Base-by-base conservation (phyloP, 2,329 filamentous ascomycete species). In the Aspergillus brasiliensis region DNA sequence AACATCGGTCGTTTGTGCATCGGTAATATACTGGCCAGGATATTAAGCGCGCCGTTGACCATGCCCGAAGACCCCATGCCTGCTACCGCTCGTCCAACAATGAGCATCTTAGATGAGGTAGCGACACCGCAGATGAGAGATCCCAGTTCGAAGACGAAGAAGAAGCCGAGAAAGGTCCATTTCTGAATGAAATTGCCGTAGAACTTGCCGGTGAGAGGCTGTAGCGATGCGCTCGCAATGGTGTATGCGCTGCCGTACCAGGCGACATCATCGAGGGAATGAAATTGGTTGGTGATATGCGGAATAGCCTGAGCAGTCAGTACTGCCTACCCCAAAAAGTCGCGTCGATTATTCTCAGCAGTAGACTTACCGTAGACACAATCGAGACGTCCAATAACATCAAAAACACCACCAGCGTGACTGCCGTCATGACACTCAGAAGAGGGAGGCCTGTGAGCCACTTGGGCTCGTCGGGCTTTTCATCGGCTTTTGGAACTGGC, bases 371-470 rank as follows among this genome's bases (percentile, higher is more conserved):
- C 4, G 84, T 86, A 8, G 78, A 75, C 56, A 86, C 76, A 53
- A 86, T 84, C 1, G 83, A 82, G 38, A 77, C 80, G 58, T 86
- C 84, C 3, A 86, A 63, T 61, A 84, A 64, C 70, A 82, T 78
- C 17, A 83, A 64, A 60, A 84, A 84, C 13, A 76, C 75, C 7
- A 76, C 77, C 3, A 81, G 61, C 0, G 79, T 80, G 13, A 83
- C 67, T 2, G 72, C 71, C 5, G 61, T 60, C 17, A 79, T 67
- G n/a, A 75, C 64, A 51, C 67, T 62, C 19, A 62, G 37, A 3
- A 70, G 61, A 27, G 53, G 47, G 11, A 62, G 44, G 8, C 69
- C 69, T 7, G 51, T 53, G 10, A 71, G 52, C 58, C 66, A 68
- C 13, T 63, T 55, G 0, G 40, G 52, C 25, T 55, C 52, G 15